A percentile compares a stretch with the other conserved stretches of the same genome.
Evolutionary conservation across 2,329 filamentous ascomycete species (phyloP).

Genomic region (Curvularia sp.): DNA sequence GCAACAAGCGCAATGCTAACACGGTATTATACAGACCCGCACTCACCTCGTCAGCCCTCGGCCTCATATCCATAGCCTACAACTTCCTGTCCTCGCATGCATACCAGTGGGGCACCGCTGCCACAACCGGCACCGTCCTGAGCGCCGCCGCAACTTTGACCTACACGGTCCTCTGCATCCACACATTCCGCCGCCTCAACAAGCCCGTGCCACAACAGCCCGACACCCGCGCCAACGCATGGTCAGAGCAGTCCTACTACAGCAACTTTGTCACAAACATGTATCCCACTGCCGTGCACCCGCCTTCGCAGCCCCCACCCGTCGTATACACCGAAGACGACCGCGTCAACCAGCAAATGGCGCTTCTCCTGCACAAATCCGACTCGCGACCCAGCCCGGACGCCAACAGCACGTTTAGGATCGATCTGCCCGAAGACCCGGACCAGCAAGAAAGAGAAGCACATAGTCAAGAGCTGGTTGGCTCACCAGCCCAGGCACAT

Average conservation of each 20-base stretch:
- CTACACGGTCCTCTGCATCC: slow-evolving; percentile 54
- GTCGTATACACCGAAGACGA: slow-evolving; percentile 56
- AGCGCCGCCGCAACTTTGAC: slow-evolving; percentile 50
- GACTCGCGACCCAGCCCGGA: slow-evolving; percentile 45
- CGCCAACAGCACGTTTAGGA: slow-evolving; percentile 53
- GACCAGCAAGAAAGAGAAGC: slow-evolving; percentile 36
- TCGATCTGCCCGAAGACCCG: slow-evolving; percentile 49
- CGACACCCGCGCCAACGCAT: slow-evolving; percentile 36
- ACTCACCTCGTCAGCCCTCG: slow-evolving; percentile 55
- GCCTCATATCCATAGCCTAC: slow-evolving; percentile 58
- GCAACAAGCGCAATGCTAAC: slow-evolving; percentile 23
- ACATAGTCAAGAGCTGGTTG: slow-evolving; percentile 43
- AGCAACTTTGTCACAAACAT: slow-evolving; percentile 57
- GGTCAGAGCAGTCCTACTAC: slow-evolving; percentile 53
- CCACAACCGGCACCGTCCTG: slow-evolving; percentile 55
- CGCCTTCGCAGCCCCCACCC: slow-evolving; percentile 36
- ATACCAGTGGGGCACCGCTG: slow-evolving; percentile 55
- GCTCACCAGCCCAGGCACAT: slow-evolving; percentile 36
- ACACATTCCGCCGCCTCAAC: slow-evolving; percentile 52
- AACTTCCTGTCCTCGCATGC: slow-evolving; percentile 54
- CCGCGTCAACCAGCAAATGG: slow-evolving; percentile 59
- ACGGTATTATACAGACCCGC: slow-evolving; percentile 43
- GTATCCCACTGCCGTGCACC: slow-evolving; percentile 51
- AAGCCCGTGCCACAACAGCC: slow-evolving; percentile 34
- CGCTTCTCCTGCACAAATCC: slow-evolving; percentile 53